Evolutionary conservation across 331 rosid species (phyloP).

Genomic region (Prunus yedoensis): DNA sequence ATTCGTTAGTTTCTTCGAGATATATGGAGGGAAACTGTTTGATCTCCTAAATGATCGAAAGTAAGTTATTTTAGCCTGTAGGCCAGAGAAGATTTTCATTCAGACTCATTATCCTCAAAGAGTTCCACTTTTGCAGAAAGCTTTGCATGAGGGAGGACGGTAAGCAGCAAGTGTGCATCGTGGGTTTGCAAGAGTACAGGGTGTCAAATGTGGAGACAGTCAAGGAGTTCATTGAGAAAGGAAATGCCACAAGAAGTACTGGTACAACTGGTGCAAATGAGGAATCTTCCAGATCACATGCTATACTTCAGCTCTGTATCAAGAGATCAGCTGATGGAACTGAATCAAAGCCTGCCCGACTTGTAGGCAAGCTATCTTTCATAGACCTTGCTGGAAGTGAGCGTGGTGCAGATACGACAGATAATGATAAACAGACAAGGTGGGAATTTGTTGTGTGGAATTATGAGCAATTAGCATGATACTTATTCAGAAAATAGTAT

Average conservation of each 20-base stretch:
- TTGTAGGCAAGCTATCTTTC: slow-evolving; percentile 76
- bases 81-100: slow-evolving; percentile 7
- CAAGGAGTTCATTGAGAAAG: slow-evolving; percentile 65
- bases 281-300: slow-evolving; percentile 90
- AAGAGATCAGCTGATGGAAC: slow-evolving; percentile 62
- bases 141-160: slow-evolving; percentile 93
- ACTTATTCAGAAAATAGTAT: neutral
- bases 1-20: slow-evolving; percentile 78
- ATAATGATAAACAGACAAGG: slow-evolving; percentile 81
- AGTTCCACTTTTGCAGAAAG: slow-evolving; percentile 51
- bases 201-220: slow-evolving; percentile 69
- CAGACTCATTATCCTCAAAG: slow-evolving; percentile 29
- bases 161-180: slow-evolving; percentile 84
- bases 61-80: slow-evolving; percentile 40
- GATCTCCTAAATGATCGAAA: slow-evolving; percentile 74
- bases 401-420: slow-evolving; percentile 82
- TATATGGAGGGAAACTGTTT: slow-evolving; percentile 81
- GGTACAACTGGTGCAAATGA: slow-evolving; percentile 88
- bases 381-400: slow-evolving; percentile 94
- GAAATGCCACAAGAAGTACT: slow-evolving; percentile 72
- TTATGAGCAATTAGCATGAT: neutral
- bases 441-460: slow-evolving; percentile 19
- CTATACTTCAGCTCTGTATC: slow-evolving; percentile 79
- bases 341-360: slow-evolving; percentile 64
- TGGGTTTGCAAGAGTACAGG: slow-evolving; percentile 77